These are phyloP conservation scores for Seiridium cupressi DNA, from an alignment of 2,329 filamentous ascomycete species.

Conservation along the genomic window DNA sequence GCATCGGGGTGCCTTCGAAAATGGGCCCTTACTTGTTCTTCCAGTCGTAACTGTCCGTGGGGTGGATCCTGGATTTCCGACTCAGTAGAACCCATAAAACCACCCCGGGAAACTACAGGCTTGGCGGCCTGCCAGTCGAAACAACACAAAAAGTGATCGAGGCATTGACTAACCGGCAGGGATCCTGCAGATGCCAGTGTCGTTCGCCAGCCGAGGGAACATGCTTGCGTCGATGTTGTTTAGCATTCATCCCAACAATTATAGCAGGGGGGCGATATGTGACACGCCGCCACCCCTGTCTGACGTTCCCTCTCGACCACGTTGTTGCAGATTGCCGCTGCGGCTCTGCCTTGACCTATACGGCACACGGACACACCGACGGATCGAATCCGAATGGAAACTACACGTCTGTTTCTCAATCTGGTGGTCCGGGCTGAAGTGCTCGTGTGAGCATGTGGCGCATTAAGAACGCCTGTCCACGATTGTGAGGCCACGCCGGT, in stretches of 20 bases:
- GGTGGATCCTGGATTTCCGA: too few species aligned
- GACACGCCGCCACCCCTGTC: neutral
- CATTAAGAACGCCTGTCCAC: neutral
- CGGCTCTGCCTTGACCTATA: neutral
- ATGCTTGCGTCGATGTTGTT: neutral
- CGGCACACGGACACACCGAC: neutral
- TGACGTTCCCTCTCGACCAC: neutral
- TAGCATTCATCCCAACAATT: neutral
- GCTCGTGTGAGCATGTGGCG: neutral
- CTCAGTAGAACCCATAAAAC: neutral
- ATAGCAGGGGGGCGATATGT: neutral
- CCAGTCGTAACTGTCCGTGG: neutral
- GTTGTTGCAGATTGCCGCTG: neutral
- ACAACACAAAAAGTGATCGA: neutral
- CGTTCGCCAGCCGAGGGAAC: constrained; percentile 1
- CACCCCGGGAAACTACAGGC: constrained; percentile 1
- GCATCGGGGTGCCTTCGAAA: neutral
- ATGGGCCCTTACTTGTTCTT: neutral
- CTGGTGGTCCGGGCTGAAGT: neutral
- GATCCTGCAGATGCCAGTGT: neutral
- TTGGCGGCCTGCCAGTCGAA: neutral
- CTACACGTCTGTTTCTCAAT: neutral
- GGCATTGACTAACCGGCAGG: neutral
- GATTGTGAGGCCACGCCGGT: neutral
- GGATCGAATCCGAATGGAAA: neutral